Evolutionary conservation across 441 rosid species (phyloP).

Genomic region (Hura crepitans): DNA sequence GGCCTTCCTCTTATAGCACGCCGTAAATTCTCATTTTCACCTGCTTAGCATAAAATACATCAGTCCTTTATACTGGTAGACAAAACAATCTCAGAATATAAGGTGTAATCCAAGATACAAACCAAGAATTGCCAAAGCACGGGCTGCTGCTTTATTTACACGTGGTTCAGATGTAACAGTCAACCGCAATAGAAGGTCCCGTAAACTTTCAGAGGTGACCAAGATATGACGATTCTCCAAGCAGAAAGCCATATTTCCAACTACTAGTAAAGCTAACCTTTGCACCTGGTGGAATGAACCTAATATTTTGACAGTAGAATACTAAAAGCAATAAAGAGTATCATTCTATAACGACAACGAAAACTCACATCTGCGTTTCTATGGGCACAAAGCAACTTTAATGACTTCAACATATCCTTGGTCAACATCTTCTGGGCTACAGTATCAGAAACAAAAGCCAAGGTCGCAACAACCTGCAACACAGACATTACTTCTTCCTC

Average conservation of each 20-base stretch:
- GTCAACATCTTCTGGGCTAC: slow-evolving; percentile 90
- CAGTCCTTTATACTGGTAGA: slow-evolving; percentile 16
- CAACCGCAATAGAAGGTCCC: slow-evolving; percentile 78
- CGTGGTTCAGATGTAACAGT: slow-evolving; percentile 72
- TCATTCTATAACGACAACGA: background rate
- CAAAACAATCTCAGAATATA: slow-evolving; percentile 15
- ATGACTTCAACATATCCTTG: slow-evolving; percentile 68
- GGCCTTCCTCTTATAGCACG: slow-evolving; percentile 89
- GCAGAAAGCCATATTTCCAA: slow-evolving; percentile 95
- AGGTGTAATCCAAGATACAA: slow-evolving; percentile 26
- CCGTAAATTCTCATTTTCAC: slow-evolving; percentile 89
- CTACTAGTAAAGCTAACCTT: slow-evolving; percentile 79
- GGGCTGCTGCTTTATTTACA: slow-evolving; percentile 93
- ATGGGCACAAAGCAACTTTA: slow-evolving; percentile 75
- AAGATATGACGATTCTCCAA: slow-evolving; percentile 83
- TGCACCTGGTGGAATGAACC: slow-evolving; percentile 59
- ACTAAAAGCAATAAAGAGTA: slow-evolving; percentile 18
- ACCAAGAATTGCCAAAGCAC: slow-evolving; percentile 99
- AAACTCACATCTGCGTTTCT: slow-evolving; percentile 70
- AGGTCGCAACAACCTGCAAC: slow-evolving; percentile 74
- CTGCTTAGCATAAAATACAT: slow-evolving; percentile 39
- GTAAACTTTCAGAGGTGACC: slow-evolving; percentile 91
- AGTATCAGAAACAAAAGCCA: slow-evolving; percentile 81
- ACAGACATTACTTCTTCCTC: slow-evolving; percentile 83
- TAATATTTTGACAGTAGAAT: slow-evolving; percentile 18